phyloP scores from a whole-genome alignment of 805 yeast genomes.

The Candida multigemmis region DNA sequence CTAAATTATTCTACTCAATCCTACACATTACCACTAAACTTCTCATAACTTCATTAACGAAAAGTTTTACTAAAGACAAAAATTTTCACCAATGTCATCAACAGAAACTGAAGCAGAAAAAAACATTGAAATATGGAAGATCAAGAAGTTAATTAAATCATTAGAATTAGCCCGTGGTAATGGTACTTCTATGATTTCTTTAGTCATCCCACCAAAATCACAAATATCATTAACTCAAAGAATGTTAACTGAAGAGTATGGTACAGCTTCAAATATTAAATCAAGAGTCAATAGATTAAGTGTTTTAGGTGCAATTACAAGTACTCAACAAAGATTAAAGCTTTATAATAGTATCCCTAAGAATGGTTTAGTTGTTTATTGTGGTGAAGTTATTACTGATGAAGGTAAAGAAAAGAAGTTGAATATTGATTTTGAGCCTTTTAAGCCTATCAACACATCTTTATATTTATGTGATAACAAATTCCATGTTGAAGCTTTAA shows the following conservation, averaged over 20 bases:
- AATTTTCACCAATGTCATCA: no score
- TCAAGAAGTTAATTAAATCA: slow-evolving; percentile 84
- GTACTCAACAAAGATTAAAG: slow-evolving; percentile 95
- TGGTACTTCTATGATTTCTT: slow-evolving; percentile 98
- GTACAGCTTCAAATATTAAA: slow-evolving; percentile 96
- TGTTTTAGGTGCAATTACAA: slow-evolving; percentile 92
- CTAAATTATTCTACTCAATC: no score
- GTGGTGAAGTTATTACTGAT: slow-evolving; percentile 96
- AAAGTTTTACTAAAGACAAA: no score
- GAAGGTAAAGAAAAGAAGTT: slow-evolving; percentile 97
- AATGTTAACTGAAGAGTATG: slow-evolving; percentile 96
- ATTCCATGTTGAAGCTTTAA: slow-evolving; percentile 94
- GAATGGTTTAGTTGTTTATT: slow-evolving; percentile 91
- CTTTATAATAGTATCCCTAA: slow-evolving; percentile 83
- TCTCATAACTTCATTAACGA: no score
- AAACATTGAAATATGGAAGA: slow-evolving; percentile 98
- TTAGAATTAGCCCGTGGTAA: slow-evolving; percentile 93
- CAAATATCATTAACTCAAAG: slow-evolving; percentile 83
- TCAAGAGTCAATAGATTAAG: slow-evolving; percentile 95
- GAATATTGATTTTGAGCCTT: slow-evolving; percentile 96
- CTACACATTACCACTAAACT: no score
- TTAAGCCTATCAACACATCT: slow-evolving; percentile 98
- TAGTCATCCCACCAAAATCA: slow-evolving; percentile 91
- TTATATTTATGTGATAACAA: slow-evolving; percentile 91
- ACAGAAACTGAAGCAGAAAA: slow-evolving; percentile 92